Evolutionary conservation across 1,284 basidiomycete genomes (phyloP), one percentile per base, ranked within the genome.

Genomic region (Rhodofomes roseus): DNA sequence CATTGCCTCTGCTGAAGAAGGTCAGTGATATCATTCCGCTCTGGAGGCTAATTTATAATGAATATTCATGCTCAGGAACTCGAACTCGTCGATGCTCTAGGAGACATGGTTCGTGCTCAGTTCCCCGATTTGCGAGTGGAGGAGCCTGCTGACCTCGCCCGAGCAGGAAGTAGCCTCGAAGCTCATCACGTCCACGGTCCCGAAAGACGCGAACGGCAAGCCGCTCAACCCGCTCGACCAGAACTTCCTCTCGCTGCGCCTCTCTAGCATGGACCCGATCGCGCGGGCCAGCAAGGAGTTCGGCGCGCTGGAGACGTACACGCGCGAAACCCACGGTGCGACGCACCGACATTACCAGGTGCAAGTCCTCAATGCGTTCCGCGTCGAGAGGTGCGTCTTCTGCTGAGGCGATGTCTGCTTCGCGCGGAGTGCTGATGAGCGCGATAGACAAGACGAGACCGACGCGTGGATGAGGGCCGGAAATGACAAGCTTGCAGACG

Each of bases 31-130:
- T 20, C 55, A 58, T 59, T 41, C 48, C 34, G 11, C 56, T 29
- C 27, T 23, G 27, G 9, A 54, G 37, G 6, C 7, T 6, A 36
- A 39, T 39, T 39, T 6, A 12, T 39, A 16, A 39, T 16, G 37
- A n/a, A n/a, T 34, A 5, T 11, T 34, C 6, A 9, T 50, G 29
- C 29, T 12, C 60, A 81, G 77, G 85, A 89, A 76, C 77, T 89
- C 23, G 84, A 86, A 23, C 79, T 87, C 18, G 83, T 88, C 20
- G 85, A 87, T 62, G 82, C 84, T 6, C 79, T 89, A 22, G 84
- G 83, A 39, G 84, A 87, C 67, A 85, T 86, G 82, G 81, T 79
- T 64, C 20, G 66, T 62, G 14, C 36, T 44, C n/a, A n/a, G n/a
- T n/a, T n/a, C n/a, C n/a, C n/a, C n/a, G n/a, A n/a, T n/a, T n/a